Percentiles rank a stretch among this genome's conserved stretches.
Evolutionary conservation across 139 green algal genomes (phyloP).

Genomic region (Coelastrella sp.): DNA sequence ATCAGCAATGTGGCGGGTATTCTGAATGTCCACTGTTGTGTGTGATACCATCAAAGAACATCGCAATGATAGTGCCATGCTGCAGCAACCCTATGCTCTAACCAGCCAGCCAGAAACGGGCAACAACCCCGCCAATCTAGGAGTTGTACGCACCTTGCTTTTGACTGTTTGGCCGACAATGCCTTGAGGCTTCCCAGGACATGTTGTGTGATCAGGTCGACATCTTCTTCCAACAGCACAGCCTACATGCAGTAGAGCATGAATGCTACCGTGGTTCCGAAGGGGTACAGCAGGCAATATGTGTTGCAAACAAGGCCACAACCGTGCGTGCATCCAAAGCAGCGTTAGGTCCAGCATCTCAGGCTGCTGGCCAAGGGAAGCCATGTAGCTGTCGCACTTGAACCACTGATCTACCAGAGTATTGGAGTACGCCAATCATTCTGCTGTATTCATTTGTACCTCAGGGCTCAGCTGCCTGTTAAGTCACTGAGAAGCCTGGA

Average conservation of each 20-base stretch:
- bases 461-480: too few relatives aligned
- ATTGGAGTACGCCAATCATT: background rate
- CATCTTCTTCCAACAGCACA: constrained; percentile 47
- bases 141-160: background rate
- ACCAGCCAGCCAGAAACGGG: background rate
- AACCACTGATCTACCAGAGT: background rate
- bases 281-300: background rate
- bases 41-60: too few relatives aligned
- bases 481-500: background rate
- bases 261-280: background rate
- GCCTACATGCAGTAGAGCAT: background rate
- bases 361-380: background rate
- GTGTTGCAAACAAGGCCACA: too few relatives aligned
- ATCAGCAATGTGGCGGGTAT: too few relatives aligned
- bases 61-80: too few relatives aligned
- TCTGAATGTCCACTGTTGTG: too few relatives aligned
- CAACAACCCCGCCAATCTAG: background rate
- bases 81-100: too few relatives aligned
- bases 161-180: background rate
- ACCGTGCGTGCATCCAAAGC: background rate
- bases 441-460: background rate
- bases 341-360: too few relatives aligned
- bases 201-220: constrained; percentile 32
- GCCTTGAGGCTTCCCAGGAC: constrained; percentile 14
- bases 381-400: too few relatives aligned